Evolutionary conservation across 805 yeast genomes (phyloP).

Genomic region (Barnettozyma sucrosica): DNA sequence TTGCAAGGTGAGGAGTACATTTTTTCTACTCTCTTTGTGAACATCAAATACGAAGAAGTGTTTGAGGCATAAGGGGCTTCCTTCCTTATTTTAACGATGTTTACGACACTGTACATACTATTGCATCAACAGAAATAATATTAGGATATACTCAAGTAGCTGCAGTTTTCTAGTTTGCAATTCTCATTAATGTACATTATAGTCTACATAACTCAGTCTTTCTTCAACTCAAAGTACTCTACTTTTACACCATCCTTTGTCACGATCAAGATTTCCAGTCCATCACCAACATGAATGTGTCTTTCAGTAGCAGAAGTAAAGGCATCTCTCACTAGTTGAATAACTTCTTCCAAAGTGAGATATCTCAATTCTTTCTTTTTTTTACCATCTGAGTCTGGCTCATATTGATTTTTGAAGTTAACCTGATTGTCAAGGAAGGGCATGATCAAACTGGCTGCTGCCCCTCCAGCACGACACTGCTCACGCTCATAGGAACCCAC

Average conservation of each 20-base stretch:
- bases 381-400: conserved; percentile 68
- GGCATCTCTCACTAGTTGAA: conserved; percentile 86
- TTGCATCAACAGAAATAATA: background rate
- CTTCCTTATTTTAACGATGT: background rate
- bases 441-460: conserved; percentile 93
- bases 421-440: conserved; percentile 98
- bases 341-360: conserved; percentile 76
- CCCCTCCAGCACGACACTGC: conserved; percentile 97
- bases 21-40: conserved; percentile 49
- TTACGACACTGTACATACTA: background rate
- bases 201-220: conserved; percentile 50
- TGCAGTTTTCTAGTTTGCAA: background rate
- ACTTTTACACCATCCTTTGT: conserved; percentile 89
- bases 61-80: background rate
- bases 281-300: conserved; percentile 98
- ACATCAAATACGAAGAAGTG: conserved; percentile 16
- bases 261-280: conserved; percentile 81
- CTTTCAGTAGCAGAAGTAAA: conserved; percentile 96
- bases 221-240: conserved; percentile 80
- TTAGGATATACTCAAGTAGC: background rate
- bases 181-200: conserved; percentile 1
- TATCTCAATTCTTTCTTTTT: conserved; percentile 56
- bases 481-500: conserved; percentile 97
- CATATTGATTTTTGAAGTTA: conserved; percentile 87
- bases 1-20: conserved; percentile 72